A percentile compares a stretch with the other conserved stretches of the same genome.
These are phyloP conservation scores for Saccharum hybrid DNA, from an alignment of 202 grass and related monocot species.

Conservation along the genomic window DNA sequence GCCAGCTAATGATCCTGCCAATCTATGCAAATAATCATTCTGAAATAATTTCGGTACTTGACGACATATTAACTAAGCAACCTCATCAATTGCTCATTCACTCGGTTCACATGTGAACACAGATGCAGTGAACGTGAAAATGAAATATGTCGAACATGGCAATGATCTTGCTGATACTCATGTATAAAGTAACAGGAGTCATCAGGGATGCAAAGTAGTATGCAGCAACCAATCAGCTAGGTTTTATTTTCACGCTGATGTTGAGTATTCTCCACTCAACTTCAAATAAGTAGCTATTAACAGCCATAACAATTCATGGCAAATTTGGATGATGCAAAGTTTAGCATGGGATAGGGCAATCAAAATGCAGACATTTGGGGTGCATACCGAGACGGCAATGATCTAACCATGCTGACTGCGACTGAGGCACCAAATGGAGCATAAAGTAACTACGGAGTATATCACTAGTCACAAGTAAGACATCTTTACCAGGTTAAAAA, in stretches of 20 bases:
- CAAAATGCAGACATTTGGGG: not conserved
- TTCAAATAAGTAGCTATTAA: not conserved
- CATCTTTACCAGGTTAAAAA: slow-evolving; percentile 35
- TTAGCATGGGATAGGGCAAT: not conserved
- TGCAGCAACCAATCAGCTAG: slow-evolving; percentile 27
- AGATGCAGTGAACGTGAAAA: not conserved
- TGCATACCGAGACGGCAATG: not conserved
- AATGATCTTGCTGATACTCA: not conserved
- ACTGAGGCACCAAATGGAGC: not conserved
- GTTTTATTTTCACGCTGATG: not conserved
- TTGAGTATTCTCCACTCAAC: not conserved
- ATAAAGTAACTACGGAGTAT: slow-evolving; percentile 27
- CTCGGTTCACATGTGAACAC: slow-evolving; percentile 21
- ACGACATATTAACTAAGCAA: not conserved
- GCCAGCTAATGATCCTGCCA: slow-evolving; percentile 10
- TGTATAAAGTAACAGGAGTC: not conserved
- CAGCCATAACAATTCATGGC: not conserved
- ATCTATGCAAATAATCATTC: not conserved
- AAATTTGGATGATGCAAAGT: not conserved
- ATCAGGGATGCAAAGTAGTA: not conserved
- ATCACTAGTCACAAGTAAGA: slow-evolving; percentile 39
- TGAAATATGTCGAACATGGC: not conserved
- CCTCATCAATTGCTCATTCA: not conserved
- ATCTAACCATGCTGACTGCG: not conserved
- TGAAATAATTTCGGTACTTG: not conserved